A percentile compares a stretch with the other conserved stretches of the same genome.
These are phyloP conservation scores for Pseudogymnoascus sp. DNA, from an alignment of 2,329 filamentous ascomycete genomes.

Conservation along the genomic window DNA sequence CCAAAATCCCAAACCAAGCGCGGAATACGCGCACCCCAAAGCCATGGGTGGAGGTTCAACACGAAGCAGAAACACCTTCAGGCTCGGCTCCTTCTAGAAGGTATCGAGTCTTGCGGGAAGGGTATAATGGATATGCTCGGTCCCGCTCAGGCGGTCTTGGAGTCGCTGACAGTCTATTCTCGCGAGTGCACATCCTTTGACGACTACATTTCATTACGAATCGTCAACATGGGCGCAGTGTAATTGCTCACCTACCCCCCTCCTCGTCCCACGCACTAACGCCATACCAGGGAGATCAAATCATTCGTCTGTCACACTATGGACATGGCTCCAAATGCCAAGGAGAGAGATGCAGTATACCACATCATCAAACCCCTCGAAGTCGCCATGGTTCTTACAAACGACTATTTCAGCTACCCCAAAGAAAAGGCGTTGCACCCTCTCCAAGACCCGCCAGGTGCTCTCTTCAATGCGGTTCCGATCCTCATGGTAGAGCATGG, in stretches of 20 bases:
- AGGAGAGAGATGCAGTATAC: not conserved
- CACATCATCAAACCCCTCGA: not conserved
- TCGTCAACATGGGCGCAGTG: not conserved
- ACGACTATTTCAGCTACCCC: not conserved
- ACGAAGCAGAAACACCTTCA: not conserved
- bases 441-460: not conserved
- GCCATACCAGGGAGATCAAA: not conserved
- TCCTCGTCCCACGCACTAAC: not conserved
- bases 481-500: not conserved
- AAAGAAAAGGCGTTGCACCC: not conserved
- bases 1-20: not conserved
- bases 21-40: not conserved
- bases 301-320: not conserved
- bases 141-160: not conserved
- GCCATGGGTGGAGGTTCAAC: not conserved
- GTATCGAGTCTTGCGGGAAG: not conserved
- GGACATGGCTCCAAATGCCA: not conserved
- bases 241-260: too few species aligned
- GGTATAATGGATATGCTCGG: not conserved
- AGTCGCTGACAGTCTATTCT: not conserved
- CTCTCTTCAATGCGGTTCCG: not conserved
- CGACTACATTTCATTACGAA: not conserved
- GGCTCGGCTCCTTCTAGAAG: not conserved
- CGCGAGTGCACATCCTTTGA: not conserved
- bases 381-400: not conserved